These are phyloP conservation scores for Acacia confusa DNA, from an alignment of 306 rosid genomes.

Conservation along the genomic window DNA sequence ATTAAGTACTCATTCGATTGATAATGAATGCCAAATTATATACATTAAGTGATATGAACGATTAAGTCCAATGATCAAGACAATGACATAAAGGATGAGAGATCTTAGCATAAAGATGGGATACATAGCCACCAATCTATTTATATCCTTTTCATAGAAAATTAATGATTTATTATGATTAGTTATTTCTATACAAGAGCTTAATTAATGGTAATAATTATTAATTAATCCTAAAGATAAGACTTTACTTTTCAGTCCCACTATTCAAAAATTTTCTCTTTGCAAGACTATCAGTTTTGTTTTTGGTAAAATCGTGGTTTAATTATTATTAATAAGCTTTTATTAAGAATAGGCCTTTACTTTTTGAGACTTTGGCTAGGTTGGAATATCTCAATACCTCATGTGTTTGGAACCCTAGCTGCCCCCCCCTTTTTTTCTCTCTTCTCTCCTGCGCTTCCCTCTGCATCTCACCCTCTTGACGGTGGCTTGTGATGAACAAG, in stretches of 20 bases:
- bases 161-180: background rate
- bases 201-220: background rate
- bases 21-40: conserved; percentile 9
- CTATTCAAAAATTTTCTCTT: background rate
- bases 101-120: background rate
- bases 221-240: background rate
- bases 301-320: background rate
- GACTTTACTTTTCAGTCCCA: background rate
- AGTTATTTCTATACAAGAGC: background rate
- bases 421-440: too few relatives aligned
- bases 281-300: background rate
- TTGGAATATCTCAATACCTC: too few relatives aligned
- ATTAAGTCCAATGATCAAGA: conserved; percentile 26
- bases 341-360: too few relatives aligned
- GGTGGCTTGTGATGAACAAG: too few relatives aligned
- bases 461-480: too few relatives aligned
- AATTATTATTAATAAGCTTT: too few relatives aligned
- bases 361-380: background rate
- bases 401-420: too few relatives aligned
- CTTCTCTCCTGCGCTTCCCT: too few relatives aligned
- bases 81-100: conserved; percentile 15
- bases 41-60: conserved; percentile 23
- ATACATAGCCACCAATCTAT: background rate
- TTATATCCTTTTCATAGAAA: background rate
- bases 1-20: conserved; percentile 5